Evolutionary conservation across 164 flowering plant genomes (phyloP).

Genomic region (Chimonanthus praecox): DNA sequence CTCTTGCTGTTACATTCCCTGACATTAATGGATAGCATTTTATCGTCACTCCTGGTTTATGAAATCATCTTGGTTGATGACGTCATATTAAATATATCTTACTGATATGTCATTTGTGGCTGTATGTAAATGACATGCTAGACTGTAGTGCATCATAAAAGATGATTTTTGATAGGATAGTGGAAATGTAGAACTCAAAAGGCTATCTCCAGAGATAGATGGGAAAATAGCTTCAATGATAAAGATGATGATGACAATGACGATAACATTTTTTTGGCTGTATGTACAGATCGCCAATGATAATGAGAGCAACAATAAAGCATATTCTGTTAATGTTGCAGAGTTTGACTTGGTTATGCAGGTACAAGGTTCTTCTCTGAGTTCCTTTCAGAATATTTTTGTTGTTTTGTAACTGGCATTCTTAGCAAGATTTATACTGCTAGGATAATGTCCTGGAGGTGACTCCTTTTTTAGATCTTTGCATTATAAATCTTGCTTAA

Average conservation of each 20-base stretch:
- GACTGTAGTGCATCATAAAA: background rate
- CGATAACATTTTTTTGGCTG: background rate
- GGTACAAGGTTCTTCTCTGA: conserved; percentile 29
- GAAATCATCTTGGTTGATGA: too few species aligned
- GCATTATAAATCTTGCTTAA: background rate
- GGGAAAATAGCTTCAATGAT: too few species aligned
- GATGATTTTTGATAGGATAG: background rate
- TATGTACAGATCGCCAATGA: conserved; percentile 46
- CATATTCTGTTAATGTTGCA: conserved; percentile 49
- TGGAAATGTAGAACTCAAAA: background rate
- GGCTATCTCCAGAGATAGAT: too few species aligned
- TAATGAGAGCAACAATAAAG: conserved; percentile 40
- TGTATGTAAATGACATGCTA: background rate
- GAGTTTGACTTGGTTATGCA: conserved; percentile 95
- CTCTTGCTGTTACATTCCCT: too few species aligned
- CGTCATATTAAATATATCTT: too few species aligned
- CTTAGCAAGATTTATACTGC: background rate
- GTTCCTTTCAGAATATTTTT: background rate
- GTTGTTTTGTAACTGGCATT: background rate
- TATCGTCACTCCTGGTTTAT: too few species aligned
- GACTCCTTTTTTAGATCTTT: background rate
- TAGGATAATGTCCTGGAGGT: background rate
- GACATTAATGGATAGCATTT: too few species aligned
- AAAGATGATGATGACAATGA: too few species aligned
- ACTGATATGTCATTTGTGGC: background rate